Conservation (phyloP, 2,329 filamentous ascomycete genomes). For the Hortaea werneckii region DNA sequence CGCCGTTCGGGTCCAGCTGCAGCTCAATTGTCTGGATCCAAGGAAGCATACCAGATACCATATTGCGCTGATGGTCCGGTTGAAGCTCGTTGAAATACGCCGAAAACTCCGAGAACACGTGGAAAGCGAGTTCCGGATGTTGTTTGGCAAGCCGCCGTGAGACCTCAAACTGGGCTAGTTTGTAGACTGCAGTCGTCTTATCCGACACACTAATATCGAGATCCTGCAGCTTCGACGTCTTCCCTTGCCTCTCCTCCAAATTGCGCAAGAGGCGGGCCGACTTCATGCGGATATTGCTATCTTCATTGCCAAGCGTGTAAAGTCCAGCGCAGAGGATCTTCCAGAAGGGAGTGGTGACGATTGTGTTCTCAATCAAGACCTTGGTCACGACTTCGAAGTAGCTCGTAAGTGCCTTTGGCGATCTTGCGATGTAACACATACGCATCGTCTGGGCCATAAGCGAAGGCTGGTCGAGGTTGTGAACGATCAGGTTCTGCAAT, state of each 20-base stretch:
- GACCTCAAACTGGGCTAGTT: conserved; percentile 92
- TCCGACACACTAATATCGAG: conserved; percentile 98
- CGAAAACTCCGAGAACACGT: conserved; percentile 92
- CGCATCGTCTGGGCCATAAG: conserved; percentile 83
- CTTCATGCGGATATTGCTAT: conserved; percentile 79
- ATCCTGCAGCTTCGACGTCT: conserved; percentile 86
- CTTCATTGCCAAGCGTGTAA: conserved; percentile 86
- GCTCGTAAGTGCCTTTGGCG: conserved; percentile 74
- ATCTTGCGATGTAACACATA: conserved; percentile 70
- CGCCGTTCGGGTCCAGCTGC: conserved; percentile 82
- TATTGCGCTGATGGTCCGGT: conserved; percentile 76
- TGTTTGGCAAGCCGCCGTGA: conserved; percentile 82
- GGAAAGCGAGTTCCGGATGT: conserved; percentile 79
- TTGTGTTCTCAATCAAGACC: conserved; percentile 69
- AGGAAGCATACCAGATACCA: conserved; percentile 86
- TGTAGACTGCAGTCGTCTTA: conserved; percentile 96
- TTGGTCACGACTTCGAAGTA: conserved; percentile 90
- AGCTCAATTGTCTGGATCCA: conserved; percentile 95
- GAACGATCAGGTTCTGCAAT: conserved; percentile 76
- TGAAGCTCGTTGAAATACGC: conserved; percentile 83
- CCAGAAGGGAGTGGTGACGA: conserved; percentile 81
- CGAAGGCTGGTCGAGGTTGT: conserved; percentile 80
- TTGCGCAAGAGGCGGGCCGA: conserved; percentile 71
- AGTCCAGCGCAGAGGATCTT: conserved; percentile 78
- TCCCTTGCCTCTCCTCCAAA: conserved; percentile 65